Percentiles rank a stretch among this genome's conserved stretches.
Conservation (phyloP, 176 grass and related monocot species). For the Carex pumila region DNA sequence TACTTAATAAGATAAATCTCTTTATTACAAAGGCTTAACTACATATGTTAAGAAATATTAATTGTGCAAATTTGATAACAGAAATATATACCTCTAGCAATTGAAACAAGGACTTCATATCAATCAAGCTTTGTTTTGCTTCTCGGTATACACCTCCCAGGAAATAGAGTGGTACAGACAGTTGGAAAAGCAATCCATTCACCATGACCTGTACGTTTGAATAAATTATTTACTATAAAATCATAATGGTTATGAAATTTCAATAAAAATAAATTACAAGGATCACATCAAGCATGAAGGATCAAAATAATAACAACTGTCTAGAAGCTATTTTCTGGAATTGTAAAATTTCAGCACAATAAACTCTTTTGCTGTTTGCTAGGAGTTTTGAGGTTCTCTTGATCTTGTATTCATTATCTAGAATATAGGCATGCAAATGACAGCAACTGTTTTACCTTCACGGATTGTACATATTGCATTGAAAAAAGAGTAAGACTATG, state of each 20-base stretch:
- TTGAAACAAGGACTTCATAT: conserved; percentile 98
- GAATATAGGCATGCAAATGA: not conserved
- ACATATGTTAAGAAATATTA: not conserved
- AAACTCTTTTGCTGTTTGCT: not conserved
- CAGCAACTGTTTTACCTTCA: not conserved
- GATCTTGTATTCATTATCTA: not conserved
- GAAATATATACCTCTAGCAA: conserved; percentile 69
- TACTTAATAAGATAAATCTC: not conserved
- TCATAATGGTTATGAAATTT: not conserved
- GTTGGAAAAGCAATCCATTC: conserved; percentile 96
- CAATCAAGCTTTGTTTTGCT: conserved; percentile 94
- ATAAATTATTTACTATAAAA: conserved; percentile 26
- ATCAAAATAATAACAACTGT: not conserved
- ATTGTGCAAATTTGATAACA: not conserved
- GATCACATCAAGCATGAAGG: not conserved
- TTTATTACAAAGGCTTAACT: not conserved
- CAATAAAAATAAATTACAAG: conserved; percentile 7
- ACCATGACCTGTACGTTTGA: conserved; percentile 74
- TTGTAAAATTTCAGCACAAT: not conserved
- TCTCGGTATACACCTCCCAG: conserved; percentile 97
- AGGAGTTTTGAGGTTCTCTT: not conserved
- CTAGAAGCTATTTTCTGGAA: not conserved
- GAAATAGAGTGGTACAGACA: conserved; percentile 92
- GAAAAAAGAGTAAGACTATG: no score
- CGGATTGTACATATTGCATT: not conserved